Base-by-base conservation (phyloP, 2,329 filamentous ascomycete species). In the Plectosphaerella cucumerina region DNA sequence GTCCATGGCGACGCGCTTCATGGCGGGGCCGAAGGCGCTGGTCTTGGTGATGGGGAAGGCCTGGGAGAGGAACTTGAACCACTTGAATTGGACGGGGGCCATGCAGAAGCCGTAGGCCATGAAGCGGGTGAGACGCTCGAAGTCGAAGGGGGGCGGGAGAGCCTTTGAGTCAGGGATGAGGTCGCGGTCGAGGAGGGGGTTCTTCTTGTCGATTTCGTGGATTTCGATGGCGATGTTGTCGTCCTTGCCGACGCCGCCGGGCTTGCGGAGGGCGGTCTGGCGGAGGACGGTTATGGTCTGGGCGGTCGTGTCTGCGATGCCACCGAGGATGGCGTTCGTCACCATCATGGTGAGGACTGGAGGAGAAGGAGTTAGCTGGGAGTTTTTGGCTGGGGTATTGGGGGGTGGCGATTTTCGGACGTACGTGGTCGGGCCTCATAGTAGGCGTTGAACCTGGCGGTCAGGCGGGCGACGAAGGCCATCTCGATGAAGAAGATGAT, bases 81-180 rank as follows among this genome's bases (percentile, higher is more conserved):
- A 99, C 66, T 90, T 87, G 74, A 96, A 96, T 69, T 97, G 93
- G 31, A 97, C 62, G 0, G 94, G 94, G 5, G 94, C 91, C 90
- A 97, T 97, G 65, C 88, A 82, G 73, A 97, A 97, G 65, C 91
- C 91, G 68, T 97, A 99, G 5, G 89, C 87, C 90, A 97, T 97
- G 75, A 97, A 99, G 45, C 94, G 81, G 2, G 90, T 93, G 56
- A 97, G 76, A 46, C 94, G 85, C 73, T 97, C 94, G 62, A 97
- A 97, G 70, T 99, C 93, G 64, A 99, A 97, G 0, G 90, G 85
- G 3, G 90, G 88, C 23, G 91, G 89, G 1, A 87, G 77, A 11
- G 68, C 63, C 60, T 78, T 82, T 26, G 80, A 80, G 31, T 82
- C 76, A 51, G 85, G 81, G 48, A 91, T 84, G 44, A 90, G 71